These are phyloP conservation scores for Pachysandra terminalis DNA, from an alignment of 164 flowering plant species.

Conservation along the genomic window DNA sequence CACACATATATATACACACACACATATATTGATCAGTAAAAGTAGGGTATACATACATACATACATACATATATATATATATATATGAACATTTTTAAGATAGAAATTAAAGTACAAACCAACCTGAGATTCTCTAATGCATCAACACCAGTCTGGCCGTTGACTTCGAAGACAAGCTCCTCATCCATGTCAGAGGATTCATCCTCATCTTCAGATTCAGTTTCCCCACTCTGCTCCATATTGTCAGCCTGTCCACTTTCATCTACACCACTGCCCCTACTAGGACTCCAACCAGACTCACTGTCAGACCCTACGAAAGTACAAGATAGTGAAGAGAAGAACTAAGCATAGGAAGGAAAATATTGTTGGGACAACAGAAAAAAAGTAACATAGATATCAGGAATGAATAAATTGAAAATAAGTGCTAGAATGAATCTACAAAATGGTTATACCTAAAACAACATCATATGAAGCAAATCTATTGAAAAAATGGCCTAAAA, in stretches of 20 bases:
- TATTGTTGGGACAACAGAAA: neutral
- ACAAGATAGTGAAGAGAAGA: neutral
- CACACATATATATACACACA: no score
- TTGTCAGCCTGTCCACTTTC: conserved; percentile 8
- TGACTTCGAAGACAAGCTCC: conserved; percentile 20
- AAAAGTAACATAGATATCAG: neutral
- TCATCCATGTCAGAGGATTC: conserved; percentile 34
- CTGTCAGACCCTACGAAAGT: conserved; percentile 26
- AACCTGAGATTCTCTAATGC: conserved; percentile 33
- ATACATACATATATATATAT: no score
- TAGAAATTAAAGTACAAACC: neutral
- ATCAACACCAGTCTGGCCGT: conserved; percentile 15
- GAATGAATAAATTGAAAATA: neutral
- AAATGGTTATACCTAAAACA: neutral
- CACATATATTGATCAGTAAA: no score
- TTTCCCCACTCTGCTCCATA: conserved; percentile 27
- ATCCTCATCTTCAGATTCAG: conserved; percentile 31
- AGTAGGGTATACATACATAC: no score
- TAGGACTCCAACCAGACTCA: conserved; percentile 17
- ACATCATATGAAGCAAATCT: neutral
- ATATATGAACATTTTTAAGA: no score
- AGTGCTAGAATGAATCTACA: no score
- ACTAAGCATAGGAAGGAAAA: neutral
- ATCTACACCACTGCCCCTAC: conserved; percentile 11
- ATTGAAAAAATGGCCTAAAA: neutral